A percentile compares a stretch with the other conserved stretches of the same genome.
Evolutionary conservation across 768 basidiomycete species (phyloP).

Genomic region (Coprinellus micaceus): DNA sequence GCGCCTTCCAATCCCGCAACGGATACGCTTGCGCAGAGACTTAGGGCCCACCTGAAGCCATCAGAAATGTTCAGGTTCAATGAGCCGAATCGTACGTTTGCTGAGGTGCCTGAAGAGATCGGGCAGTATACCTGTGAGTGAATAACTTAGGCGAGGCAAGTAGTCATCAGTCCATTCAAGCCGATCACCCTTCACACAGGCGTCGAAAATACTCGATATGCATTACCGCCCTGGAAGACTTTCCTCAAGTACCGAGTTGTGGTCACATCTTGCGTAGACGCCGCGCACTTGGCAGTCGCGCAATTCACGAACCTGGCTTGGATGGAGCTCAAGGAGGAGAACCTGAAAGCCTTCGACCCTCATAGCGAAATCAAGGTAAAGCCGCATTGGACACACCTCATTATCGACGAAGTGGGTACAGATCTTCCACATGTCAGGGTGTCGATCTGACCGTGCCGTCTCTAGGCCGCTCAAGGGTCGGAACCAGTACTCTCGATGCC

Average conservation of each 20-base stretch:
- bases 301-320: conserved; percentile 42
- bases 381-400: conserved; percentile 51
- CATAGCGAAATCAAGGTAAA: conserved; percentile 27
- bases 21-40: conserved; percentile 43
- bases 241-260: conserved; percentile 47
- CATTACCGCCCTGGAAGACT: conserved; percentile 42
- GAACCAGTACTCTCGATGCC: conserved; percentile 49
- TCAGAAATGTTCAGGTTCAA: conserved; percentile 47
- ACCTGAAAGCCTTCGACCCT: conserved; percentile 35
- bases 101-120: conserved; percentile 44
- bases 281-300: conserved; percentile 39
- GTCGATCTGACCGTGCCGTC: background rate
- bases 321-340: conserved; percentile 37
- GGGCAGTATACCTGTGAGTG: conserved; percentile 46
- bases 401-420: conserved; percentile 44
- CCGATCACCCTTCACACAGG: conserved; percentile 29
- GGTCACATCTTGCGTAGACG: conserved; percentile 45
- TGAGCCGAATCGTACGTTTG: conserved; percentile 46
- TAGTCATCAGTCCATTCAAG: too few relatives aligned
- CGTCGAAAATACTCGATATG: conserved; percentile 43
- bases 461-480: conserved; percentile 49
- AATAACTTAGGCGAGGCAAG: too few relatives aligned
- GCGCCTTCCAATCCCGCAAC: conserved; percentile 52
- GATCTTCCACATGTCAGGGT: too few relatives aligned
- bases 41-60: conserved; percentile 35